Conservation (phyloP, 2,329 filamentous ascomycete species). For the Verticillium dahliae region DNA sequence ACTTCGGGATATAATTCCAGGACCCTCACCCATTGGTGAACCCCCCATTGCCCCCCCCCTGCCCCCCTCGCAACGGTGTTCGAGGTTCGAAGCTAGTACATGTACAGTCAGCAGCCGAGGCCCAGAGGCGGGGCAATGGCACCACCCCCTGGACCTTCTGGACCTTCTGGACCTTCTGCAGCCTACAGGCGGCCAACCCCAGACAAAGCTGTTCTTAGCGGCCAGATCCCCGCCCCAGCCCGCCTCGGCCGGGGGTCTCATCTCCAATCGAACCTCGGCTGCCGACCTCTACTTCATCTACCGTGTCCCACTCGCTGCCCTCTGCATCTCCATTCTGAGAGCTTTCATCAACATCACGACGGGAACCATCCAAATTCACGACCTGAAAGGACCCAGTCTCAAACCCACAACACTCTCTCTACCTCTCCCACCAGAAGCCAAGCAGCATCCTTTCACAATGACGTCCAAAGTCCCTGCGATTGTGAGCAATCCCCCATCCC, state of each 20-base stretch:
- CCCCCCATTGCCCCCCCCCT: no score
- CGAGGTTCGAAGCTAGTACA: no score
- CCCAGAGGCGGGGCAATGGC: neutral
- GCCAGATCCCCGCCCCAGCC: conserved; percentile 6
- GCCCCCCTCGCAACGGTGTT: no score
- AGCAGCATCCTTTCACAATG: conserved; percentile 11
- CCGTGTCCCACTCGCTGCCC: neutral
- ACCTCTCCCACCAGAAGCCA: neutral
- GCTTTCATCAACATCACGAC: neutral
- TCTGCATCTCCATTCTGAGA: neutral
- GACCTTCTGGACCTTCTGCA: neutral
- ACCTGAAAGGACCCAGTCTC: neutral
- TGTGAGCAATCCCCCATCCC: conserved; percentile 7
- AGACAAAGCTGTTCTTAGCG: neutral
- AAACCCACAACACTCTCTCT: neutral
- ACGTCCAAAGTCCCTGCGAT: conserved; percentile 16
- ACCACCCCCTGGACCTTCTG: no score
- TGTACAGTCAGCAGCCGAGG: neutral
- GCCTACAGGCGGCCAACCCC: neutral
- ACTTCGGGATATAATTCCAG: no score
- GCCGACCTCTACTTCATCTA: neutral
- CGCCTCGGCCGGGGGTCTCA: conserved; percentile 2
- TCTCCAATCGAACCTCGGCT: conserved; percentile 1
- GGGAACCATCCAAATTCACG: neutral
- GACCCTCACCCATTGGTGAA: no score